These are phyloP conservation scores for Mycena filopes DNA, from an alignment of 768 basidiomycete species.

Conservation along the genomic window DNA sequence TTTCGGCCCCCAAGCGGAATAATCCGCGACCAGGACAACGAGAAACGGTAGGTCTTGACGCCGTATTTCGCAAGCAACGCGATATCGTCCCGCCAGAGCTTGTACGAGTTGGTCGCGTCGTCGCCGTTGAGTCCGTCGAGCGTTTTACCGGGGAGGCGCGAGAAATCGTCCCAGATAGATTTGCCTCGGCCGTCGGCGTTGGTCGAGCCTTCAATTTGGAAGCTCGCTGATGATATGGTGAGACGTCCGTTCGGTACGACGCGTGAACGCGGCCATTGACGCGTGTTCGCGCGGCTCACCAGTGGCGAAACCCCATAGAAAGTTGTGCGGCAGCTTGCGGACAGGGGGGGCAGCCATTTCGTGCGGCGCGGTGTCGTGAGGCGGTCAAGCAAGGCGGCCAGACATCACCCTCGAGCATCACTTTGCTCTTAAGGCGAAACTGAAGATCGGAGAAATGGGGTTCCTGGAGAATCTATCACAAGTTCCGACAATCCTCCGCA, in stretches of 20 bases:
- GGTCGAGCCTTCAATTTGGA: constrained; percentile 80
- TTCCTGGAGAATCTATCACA: constrained; percentile 25
- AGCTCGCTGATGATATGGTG: constrained; percentile 57
- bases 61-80: constrained; percentile 71
- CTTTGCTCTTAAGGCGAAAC: constrained; percentile 25
- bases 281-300: constrained; percentile 51
- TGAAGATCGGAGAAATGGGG: constrained; percentile 22
- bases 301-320: constrained; percentile 79
- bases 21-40: constrained; percentile 79
- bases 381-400: constrained; percentile 18
- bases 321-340: constrained; percentile 63
- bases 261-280: constrained; percentile 7
- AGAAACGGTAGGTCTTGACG: constrained; percentile 81
- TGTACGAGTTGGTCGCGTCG: constrained; percentile 78
- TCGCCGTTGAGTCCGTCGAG: constrained; percentile 74
- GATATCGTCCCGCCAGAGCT: constrained; percentile 74
- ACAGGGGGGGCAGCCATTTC: constrained; percentile 46
- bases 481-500: constrained; percentile 17
- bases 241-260: constrained; percentile 1
- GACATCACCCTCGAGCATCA: constrained; percentile 17
- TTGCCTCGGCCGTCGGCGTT: constrained; percentile 69
- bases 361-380: constrained; percentile 12
- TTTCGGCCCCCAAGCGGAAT: constrained; percentile 79
- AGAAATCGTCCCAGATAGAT: constrained; percentile 82
- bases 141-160: constrained; percentile 73